Evolutionary conservation across 495 filamentous ascomycete species (phyloP).

Genomic region (Penicillium steckii): DNA sequence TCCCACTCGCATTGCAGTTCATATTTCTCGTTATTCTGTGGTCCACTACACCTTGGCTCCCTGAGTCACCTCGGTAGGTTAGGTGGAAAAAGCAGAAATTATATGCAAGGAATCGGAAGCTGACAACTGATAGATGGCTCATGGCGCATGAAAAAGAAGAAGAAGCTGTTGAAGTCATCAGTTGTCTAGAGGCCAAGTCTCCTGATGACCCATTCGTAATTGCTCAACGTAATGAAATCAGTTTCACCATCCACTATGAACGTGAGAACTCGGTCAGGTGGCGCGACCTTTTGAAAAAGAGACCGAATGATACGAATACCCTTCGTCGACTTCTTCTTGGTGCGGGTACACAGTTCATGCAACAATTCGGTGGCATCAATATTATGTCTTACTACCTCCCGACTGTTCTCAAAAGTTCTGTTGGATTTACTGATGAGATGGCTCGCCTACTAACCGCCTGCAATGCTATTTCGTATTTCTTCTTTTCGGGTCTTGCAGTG

Average conservation of each 20-base stretch:
- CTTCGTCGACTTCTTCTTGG: conserved; percentile 50
- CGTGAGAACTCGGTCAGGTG: conserved; percentile 46
- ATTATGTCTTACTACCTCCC: conserved; percentile 48
- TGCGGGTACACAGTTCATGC: conserved; percentile 52
- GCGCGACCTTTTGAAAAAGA: conserved; percentile 43
- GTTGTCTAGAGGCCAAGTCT: conserved; percentile 43
- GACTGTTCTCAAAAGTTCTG: conserved; percentile 50
- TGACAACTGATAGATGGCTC: conserved; percentile 40
- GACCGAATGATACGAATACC: conserved; percentile 40
- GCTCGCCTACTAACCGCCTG: conserved; percentile 50
- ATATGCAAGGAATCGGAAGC: background rate
- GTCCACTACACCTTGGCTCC: conserved; percentile 51
- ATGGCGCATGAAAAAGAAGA: conserved; percentile 41
- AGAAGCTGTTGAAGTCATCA: conserved; percentile 49
- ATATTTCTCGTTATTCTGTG: conserved; percentile 52
- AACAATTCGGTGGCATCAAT: conserved; percentile 53
- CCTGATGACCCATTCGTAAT: conserved; percentile 47
- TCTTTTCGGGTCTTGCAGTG: conserved; percentile 47
- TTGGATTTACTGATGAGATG: conserved; percentile 44
- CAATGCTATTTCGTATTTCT: conserved; percentile 49
- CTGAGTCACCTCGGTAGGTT: conserved; percentile 52
- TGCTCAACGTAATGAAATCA: conserved; percentile 47
- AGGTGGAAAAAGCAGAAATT: background rate
- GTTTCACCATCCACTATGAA: conserved; percentile 48
- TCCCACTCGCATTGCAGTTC: conserved; percentile 53